These are phyloP conservation scores for Exophiala bonariae DNA, from an alignment of 2,329 filamentous ascomycete genomes.

Conservation along the genomic window DNA sequence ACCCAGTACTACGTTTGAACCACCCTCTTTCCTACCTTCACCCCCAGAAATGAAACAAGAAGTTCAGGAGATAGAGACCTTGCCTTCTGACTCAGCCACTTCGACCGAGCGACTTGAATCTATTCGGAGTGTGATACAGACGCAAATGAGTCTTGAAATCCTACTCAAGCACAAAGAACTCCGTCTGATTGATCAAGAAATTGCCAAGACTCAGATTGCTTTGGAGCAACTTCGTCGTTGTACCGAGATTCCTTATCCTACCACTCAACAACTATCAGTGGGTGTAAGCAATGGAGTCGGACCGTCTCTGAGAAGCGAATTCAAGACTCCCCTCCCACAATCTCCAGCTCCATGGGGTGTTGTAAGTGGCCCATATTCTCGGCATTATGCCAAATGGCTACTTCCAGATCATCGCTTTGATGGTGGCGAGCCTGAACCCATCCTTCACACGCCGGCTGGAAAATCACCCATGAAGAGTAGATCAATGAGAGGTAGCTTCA, in stretches of 20 bases:
- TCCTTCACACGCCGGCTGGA: slow-evolving; percentile 23
- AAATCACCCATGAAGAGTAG: slow-evolving; percentile 66
- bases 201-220: slow-evolving; percentile 91
- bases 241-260: slow-evolving; percentile 86
- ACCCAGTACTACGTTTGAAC: slow-evolving; percentile 20
- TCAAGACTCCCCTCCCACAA: slow-evolving; percentile 48
- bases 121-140: slow-evolving; percentile 72
- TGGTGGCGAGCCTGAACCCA: slow-evolving; percentile 49
- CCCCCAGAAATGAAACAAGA: slow-evolving; percentile 18
- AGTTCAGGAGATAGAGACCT: slow-evolving; percentile 31
- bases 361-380: slow-evolving; percentile 85
- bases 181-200: slow-evolving; percentile 89
- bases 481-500: slow-evolving; percentile 73
- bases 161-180: slow-evolving; percentile 92
- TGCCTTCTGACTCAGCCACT: neutral
- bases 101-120: slow-evolving; percentile 28
- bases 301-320: slow-evolving; percentile 47
- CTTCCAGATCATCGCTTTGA: slow-evolving; percentile 87
- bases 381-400: slow-evolving; percentile 95
- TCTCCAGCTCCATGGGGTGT: slow-evolving; percentile 90
- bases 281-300: slow-evolving; percentile 75
- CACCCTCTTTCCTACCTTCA: slow-evolving; percentile 13
- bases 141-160: slow-evolving; percentile 88
- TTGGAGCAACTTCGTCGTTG: slow-evolving; percentile 92
- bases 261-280: slow-evolving; percentile 65